Base-by-base conservation (phyloP, 306 rosid species). In the Vachellia collinsii region DNA sequence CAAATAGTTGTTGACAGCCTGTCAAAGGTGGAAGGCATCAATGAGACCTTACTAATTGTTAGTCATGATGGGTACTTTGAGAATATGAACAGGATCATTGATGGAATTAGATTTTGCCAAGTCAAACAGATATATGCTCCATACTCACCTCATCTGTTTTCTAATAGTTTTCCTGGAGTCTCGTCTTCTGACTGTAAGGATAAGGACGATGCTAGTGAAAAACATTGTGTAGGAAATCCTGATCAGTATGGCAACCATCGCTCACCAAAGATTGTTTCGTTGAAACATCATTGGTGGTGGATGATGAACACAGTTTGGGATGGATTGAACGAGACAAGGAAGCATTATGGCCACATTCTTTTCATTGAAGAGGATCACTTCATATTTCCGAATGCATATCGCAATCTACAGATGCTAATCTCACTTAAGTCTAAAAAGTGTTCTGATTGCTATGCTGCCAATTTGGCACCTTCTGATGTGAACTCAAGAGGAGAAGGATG, bases 211-310 rank as follows among this genome's bases (percentile, higher is more conserved):
- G 78, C 82, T 0, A 48, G 59, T 12, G 39, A 25, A 39, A 84
- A 85, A 10, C 88, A 78, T 66, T 96, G 98, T 9, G 11, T 75
- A 23, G 98, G 99, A 78, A 86, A 77, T 77, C 92, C 97, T 38
- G 99, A 96, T 87, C 99, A 96, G 86, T 93, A 93, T 80, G 97
- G 97, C 47, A 92, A 89, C 89, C 94, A 93, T 29, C 88, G 99
- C 17, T 81, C 87, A 1, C 98, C 97, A 3, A 92, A 89, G 88
- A 96, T 96, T 61, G 98, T 92, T 42, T 93, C 99, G 5, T 71
- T 96, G 68, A 96, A 96, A 91, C 99, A 96, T 88, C 99, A 96
- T 82, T 96, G 99, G 99, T 96, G 99, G 99, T 96, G 99, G 99
- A 90, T 96, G 98, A 90, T 96, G 99, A 96, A 96, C 87, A 96